Evolutionary conservation across 164 flowering plant genomes (phyloP), one percentile per base, ranked within the genome.

Genomic region (Nelumbo lutea): DNA sequence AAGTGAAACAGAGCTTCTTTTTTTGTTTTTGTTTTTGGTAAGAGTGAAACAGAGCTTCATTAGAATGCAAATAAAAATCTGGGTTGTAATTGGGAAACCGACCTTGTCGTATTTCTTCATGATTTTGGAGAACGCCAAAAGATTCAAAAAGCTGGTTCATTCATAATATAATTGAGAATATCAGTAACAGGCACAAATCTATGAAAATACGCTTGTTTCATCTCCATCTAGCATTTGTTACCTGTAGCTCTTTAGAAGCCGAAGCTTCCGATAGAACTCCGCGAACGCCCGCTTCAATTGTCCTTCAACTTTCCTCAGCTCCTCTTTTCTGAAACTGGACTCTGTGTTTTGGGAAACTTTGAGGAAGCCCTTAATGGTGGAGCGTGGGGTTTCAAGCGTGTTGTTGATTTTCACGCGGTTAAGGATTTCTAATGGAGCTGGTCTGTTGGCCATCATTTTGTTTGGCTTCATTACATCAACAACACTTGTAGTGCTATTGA

Each of bases 71-170:
- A 51, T 2, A 14, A 51, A 51, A 4, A 51, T 72, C 61, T 42
- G 50, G 44, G 15, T 51, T 41, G 39, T n/a, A 38, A 43, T 15
- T 42, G 13, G 55, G 42, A 27, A 1, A 27, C 77, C 65, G 14
- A 88, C 92, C 90, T 86, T 84, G 14, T 88, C 90, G 71, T 83
- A 88, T 68, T 84, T 86, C 67, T 83, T 86, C 83, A 88, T 76
- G 75, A 84, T 86, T 79, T 84, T 88, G 57, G 88, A 81, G 73
- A 84, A 83, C 62, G 87, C 90, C 63, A 83, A 72, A 55, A 83
- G 82, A 70, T 84, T 86, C 79, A 82, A 77, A 72, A 73, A 86
- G 70, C 88, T 87, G 86, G 56, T 79, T 62, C 71, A 73, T 46
- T 58, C 61, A 77, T 61, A 38, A n/a, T 27, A 50, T 38, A 77